Percentiles rank a stretch among this genome's conserved stretches.
phyloP scores from a whole-genome alignment of 78 protist genomes.

The Ministeria vibrans region DNA sequence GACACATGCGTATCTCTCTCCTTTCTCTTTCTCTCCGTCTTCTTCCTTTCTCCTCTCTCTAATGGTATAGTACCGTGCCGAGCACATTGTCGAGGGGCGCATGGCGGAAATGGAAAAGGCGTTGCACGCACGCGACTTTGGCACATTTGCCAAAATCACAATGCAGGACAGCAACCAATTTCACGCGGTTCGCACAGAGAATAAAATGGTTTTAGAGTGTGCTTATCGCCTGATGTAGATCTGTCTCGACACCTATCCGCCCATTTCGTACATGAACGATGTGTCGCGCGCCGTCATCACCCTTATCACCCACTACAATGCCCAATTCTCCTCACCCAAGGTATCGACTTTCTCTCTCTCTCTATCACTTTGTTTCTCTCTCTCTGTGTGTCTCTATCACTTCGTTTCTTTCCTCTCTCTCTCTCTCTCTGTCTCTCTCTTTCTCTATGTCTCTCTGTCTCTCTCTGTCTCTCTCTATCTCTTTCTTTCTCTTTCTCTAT shows the following conservation, averaged over 20 bases:
- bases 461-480: too few species aligned
- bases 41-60: neutral
- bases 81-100: constrained; percentile 59
- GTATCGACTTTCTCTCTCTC: neutral
- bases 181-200: too few species aligned
- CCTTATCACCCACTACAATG: constrained; percentile 59
- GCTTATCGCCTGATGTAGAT: too few species aligned
- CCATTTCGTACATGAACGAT: constrained; percentile 88
- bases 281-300: constrained; percentile 56
- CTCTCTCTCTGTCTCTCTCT: too few species aligned
- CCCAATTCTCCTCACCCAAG: neutral
- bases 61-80: constrained; percentile 20
- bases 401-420: neutral
- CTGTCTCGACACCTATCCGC: constrained; percentile 87
- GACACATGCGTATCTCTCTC: neutral
- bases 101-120: constrained; percentile 64
- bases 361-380: neutral
- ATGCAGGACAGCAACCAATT: constrained; percentile 85
- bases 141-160: constrained; percentile 70
- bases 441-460: too few species aligned
- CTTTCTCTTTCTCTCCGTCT: neutral
- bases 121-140: constrained; percentile 65
- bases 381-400: neutral
- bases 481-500: too few species aligned
- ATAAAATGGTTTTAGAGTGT: too few species aligned